Evolutionary conservation across 768 basidiomycete species (phyloP), one percentile per base, ranked within the genome.

Genomic region (Amanita jacksonii): DNA sequence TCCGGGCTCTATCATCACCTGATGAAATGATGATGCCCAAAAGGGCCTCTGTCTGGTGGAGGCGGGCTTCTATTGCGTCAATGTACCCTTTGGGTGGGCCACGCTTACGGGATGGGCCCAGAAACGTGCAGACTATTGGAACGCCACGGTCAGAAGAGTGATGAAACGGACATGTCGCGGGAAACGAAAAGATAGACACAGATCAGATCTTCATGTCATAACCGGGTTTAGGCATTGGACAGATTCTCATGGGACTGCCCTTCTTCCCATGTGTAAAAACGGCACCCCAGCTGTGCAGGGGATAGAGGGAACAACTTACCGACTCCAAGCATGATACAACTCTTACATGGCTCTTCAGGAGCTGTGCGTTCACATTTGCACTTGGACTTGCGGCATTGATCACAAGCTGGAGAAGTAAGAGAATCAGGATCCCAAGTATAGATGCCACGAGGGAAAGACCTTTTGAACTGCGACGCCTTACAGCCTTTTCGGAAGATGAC

Each of bases 71-170:
- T 53, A 94, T 90, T 22, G 89, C 89, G 55, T 93, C 89, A 56
- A 94, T 92, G 68, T 94, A 94, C 1, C 90, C 90, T 57, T 88
- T 89, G n/a, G 87, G 85, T 3, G 85, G 85, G 2, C 89, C 89
- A 51, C 89, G 81, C 57, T 85, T 85, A 52, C 82, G 75, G 9
- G 84, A 85, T 6, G 83, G 83, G 2, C 81, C 82, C 31, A 86
- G 68, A 61, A 84, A 86, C 0, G 85, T 85, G 56, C 84, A 87
- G 15, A 76, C 82, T 85, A 56, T 22, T 46, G 31, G 6, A 28
- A 28, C 7, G 27, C 27, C 6, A 6, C 27, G 27, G 6, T 28
- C 6, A 12, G n/a, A n/a, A 6, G 6, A 6, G 27, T 28, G 27
- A 6, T 28, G 27, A 28, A 28, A 28, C 27, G 27, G 6, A 12